Conservation (phyloP, 345 rosid species). For the Lenwebbia sp. region DNA sequence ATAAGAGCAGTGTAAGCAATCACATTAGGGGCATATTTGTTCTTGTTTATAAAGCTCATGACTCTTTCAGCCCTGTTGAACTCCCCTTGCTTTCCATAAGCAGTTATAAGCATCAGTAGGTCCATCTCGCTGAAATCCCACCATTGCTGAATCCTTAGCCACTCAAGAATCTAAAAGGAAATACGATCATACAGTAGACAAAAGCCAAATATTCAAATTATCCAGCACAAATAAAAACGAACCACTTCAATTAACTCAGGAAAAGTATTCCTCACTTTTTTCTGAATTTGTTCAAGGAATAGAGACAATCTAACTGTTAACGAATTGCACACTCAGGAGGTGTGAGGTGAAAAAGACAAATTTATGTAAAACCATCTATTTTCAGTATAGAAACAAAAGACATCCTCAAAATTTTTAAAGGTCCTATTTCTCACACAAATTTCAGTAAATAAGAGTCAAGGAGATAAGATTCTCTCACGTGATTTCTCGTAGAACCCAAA, state of each 20-base stretch:
- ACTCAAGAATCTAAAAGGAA: conserved; percentile 66
- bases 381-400: not conserved
- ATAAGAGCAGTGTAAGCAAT: conserved; percentile 83
- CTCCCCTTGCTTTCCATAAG: conserved; percentile 85
- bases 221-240: not conserved
- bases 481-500: not conserved
- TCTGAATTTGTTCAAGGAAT: not conserved
- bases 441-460: not conserved
- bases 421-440: not conserved
- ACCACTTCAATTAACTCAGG: not conserved
- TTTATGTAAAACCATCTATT: not conserved
- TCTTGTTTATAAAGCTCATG: conserved; percentile 54
- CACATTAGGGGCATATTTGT: conserved; percentile 62
- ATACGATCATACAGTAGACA: not conserved
- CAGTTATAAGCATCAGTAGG: conserved; percentile 73
- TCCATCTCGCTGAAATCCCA: conserved; percentile 93
- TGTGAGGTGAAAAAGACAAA: not conserved
- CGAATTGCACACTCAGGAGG: not conserved
- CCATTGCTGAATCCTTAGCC: conserved; percentile 80
- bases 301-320: not conserved
- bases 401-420: not conserved
- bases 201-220: not conserved
- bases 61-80: conserved; percentile 79
- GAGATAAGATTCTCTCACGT: not conserved
- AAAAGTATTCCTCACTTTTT: not conserved